Evolutionary conservation across 352 stramenopile species (phyloP), one percentile per base, ranked within the genome.

Genomic region (Phytopythium sindhum): DNA sequence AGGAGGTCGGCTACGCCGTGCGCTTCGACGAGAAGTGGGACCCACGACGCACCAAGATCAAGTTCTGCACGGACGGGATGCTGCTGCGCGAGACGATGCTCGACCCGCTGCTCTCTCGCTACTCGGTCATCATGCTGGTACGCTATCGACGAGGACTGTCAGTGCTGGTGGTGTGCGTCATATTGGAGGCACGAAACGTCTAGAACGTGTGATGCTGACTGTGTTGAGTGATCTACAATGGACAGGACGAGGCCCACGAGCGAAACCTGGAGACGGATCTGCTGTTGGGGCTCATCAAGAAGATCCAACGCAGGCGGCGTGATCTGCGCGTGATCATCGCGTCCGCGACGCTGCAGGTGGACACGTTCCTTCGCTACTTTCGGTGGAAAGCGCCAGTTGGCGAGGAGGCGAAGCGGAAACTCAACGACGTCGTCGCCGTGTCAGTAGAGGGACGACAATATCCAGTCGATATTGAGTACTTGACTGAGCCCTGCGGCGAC

Each of bases 21-120:
- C 95, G 98, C n/a, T 99, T 99, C 72, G 97, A 99, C 66, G 98
- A 98, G 60, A 90, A 98, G 39, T 92, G 81, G 78, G 77, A 90
- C 33, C 67, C 79, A 2, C 63, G 88, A 26, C 56, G 48, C 11
- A 99, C 98, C n/a, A 76, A 91, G 28, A 92, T 99, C 65, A 98
- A 98, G 75, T 99, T 99, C 81, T 98, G 99, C 82, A 99, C 98
- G 17, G 98, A 99, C 75, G 98, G 97, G 61, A 98, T 99, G 89
- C 78, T 99, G 41, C 75, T 99, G 48, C 83, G 98, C 48, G 98
- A 99, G 73, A 91, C 82, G 7, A 92, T 94, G 84, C 66, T 86
- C 41, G 86, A 94, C 57, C 86, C 86, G 44, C 61, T 94, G 59
- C 75, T 94, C 37, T 88, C 78, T 2, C 68, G 74, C 4, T 94